Evolutionary conservation across 73 alveolate species (phyloP).

Genomic region (Effrenium voratum): DNA sequence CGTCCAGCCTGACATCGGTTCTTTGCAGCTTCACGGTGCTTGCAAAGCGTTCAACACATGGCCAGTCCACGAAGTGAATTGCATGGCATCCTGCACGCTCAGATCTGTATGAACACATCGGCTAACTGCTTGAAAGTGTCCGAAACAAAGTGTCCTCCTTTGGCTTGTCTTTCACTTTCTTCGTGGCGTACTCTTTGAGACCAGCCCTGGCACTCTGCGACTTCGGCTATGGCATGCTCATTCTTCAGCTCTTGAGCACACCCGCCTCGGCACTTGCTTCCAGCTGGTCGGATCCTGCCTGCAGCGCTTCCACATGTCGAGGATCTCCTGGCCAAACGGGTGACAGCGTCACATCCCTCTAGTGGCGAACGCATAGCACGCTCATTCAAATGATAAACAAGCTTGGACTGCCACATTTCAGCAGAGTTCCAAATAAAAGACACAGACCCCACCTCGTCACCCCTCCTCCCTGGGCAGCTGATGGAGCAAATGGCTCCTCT

Average conservation of each 20-base stretch:
- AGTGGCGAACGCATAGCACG: neutral
- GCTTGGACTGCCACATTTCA: too few species aligned
- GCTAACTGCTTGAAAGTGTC: neutral
- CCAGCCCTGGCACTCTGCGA: constrained; percentile 29
- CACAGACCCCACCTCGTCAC: constrained; percentile 77
- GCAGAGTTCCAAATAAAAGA: too few species aligned
- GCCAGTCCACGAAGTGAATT: constrained; percentile 19
- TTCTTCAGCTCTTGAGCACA: neutral
- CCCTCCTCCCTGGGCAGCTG: constrained; percentile 84
- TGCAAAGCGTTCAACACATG: neutral
- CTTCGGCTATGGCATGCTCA: neutral
- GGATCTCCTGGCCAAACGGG: constrained; percentile 28
- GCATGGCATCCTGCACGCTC: constrained; percentile 3
- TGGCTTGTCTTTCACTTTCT: constrained; percentile 23
- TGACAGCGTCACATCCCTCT: neutral
- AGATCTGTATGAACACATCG: neutral
- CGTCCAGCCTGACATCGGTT: constrained; percentile 53
- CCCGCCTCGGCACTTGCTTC: constrained; percentile 77
- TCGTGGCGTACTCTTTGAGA: constrained; percentile 20
- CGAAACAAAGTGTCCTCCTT: neutral
- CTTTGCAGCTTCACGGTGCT: neutral
- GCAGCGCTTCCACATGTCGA: constrained; percentile 88
- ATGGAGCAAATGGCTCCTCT: constrained; percentile 84
- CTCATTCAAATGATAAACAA: neutral
- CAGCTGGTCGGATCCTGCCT: constrained; percentile 75